A percentile compares a stretch with the other conserved stretches of the same genome.
These are phyloP conservation scores for Schrenkiella parvula DNA, from an alignment of 345 rosid genomes.

Conservation along the genomic window DNA sequence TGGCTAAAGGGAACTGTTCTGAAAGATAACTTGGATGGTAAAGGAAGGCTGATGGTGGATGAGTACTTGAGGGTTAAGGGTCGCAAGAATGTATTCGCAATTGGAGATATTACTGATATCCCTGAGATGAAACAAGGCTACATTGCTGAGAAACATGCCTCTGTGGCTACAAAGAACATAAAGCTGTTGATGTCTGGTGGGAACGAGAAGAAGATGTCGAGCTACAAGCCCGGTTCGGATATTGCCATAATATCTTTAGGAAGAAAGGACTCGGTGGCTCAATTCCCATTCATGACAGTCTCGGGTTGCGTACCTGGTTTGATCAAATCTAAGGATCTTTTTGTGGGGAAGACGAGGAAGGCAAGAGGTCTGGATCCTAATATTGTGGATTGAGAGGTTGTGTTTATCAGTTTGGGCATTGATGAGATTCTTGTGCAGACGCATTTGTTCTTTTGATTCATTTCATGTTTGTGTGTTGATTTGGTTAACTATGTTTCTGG, in stretches of 20 bases:
- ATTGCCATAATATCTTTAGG: slow-evolving; percentile 69
- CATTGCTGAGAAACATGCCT: slow-evolving; percentile 67
- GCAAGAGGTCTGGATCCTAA: slow-evolving; percentile 43
- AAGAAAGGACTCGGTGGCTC: slow-evolving; percentile 69
- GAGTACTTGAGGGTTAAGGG: slow-evolving; percentile 45
- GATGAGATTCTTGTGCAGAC: slow-evolving; percentile 22
- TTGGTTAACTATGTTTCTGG: not conserved
- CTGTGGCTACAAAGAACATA: slow-evolving; percentile 61
- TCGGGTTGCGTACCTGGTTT: slow-evolving; percentile 64
- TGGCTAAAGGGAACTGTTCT: slow-evolving; percentile 55
- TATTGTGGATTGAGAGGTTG: slow-evolving; percentile 6
- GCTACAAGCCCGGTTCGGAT: slow-evolving; percentile 44
- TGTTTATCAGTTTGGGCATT: not conserved
- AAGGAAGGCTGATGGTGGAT: slow-evolving; percentile 56
- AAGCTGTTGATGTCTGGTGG: slow-evolving; percentile 60
- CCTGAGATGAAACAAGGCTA: slow-evolving; percentile 82
- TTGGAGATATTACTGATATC: slow-evolving; percentile 53
- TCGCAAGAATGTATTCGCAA: slow-evolving; percentile 45
- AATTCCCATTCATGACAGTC: slow-evolving; percentile 58
- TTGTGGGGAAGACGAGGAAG: slow-evolving; percentile 75
- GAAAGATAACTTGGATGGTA: slow-evolving; percentile 44
- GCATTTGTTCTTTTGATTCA: not conserved
- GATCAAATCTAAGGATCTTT: slow-evolving; percentile 70
- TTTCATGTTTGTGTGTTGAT: slow-evolving; percentile 18
- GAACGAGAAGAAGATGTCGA: slow-evolving; percentile 47